Evolutionary conservation across 495 filamentous ascomycete species (phyloP).

Genomic region (Penicillium paxilli): DNA sequence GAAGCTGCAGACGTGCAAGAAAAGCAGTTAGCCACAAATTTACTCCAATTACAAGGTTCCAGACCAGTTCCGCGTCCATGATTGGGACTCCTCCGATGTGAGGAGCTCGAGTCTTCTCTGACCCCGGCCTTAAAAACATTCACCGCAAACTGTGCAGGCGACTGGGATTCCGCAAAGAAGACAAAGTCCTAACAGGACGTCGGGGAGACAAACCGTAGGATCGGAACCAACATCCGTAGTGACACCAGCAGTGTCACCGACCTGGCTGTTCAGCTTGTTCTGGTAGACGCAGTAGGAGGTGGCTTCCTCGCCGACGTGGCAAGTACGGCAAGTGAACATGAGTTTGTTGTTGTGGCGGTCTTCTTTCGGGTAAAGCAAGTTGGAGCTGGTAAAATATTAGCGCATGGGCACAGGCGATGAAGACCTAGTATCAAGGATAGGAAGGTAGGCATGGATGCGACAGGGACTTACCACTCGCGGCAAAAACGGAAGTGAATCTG

Average conservation of each 20-base stretch:
- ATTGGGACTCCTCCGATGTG: neutral
- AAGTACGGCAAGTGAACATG: conserved; percentile 85
- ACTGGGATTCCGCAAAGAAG: conserved; percentile 54
- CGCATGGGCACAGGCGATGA: neutral
- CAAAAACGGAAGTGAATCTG: conserved; percentile 96
- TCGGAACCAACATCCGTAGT: conserved; percentile 95
- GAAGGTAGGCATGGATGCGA: neutral
- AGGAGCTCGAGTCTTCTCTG: neutral
- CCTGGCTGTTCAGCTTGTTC: conserved; percentile 83
- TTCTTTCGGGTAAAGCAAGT: conserved; percentile 97
- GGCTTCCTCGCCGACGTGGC: conserved; percentile 84
- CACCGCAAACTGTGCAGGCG: conserved; percentile 47
- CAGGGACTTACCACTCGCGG: conserved; percentile 73
- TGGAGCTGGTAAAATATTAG: conserved; percentile 60
- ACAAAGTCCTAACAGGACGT: conserved; percentile 41
- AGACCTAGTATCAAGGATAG: neutral
- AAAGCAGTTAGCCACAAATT: conserved; percentile 47
- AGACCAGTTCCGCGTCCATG: conserved; percentile 1
- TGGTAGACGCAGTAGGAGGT: conserved; percentile 85
- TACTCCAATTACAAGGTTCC: neutral
- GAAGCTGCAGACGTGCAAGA: conserved; percentile 63
- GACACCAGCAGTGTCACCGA: conserved; percentile 94
- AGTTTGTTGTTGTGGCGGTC: conserved; percentile 65
- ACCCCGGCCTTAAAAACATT: neutral
- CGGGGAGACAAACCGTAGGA: conserved; percentile 83